Evolutionary conservation across 768 basidiomycete genomes (phyloP).

Genomic region (Lactarius sp.): DNA sequence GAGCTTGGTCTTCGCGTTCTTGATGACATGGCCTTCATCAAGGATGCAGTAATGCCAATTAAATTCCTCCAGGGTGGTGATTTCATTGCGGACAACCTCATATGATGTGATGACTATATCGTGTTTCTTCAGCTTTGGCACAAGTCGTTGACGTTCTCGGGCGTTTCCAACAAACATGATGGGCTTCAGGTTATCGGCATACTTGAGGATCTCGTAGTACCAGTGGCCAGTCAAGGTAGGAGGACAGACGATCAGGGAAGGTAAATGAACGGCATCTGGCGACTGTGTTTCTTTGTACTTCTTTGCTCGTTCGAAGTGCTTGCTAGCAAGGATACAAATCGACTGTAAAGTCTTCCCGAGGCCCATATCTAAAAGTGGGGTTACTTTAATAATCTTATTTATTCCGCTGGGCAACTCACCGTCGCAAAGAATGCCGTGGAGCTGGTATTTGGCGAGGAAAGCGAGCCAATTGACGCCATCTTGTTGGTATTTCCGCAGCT

Average conservation of each 20-base stretch:
- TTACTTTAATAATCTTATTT: slow-evolving; percentile 14
- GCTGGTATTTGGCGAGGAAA: slow-evolving; percentile 94
- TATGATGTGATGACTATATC: slow-evolving; percentile 98
- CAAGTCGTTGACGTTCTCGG: slow-evolving; percentile 67
- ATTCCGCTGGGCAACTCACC: slow-evolving; percentile 45
- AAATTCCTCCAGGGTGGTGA: slow-evolving; percentile 61
- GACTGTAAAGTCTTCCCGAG: slow-evolving; percentile 97
- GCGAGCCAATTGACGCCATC: slow-evolving; percentile 99
- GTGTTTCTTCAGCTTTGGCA: slow-evolving; percentile 58
- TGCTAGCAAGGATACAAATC: slow-evolving; percentile 93
- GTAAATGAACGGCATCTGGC: slow-evolving; percentile 77
- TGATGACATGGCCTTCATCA: slow-evolving; percentile 98
- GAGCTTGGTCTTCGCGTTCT: slow-evolving; percentile 97
- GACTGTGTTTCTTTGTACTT: slow-evolving; percentile 60
- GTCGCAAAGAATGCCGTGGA: slow-evolving; percentile 97
- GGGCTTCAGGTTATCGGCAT: slow-evolving; percentile 76
- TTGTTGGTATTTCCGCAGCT: slow-evolving; percentile 94
- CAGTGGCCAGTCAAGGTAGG: slow-evolving; percentile 98
- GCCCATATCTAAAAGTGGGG: slow-evolving; percentile 76
- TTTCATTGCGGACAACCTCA: slow-evolving; percentile 95
- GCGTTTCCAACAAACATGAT: slow-evolving; percentile 87
- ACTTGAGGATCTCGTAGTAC: slow-evolving; percentile 97
- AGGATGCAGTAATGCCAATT: slow-evolving; percentile 95
- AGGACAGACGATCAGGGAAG: slow-evolving; percentile 93
- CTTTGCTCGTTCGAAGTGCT: slow-evolving; percentile 81